These are phyloP conservation scores for Fraxinus excelsior DNA, from an alignment of 257 asterid genomes.

Conservation along the genomic window DNA sequence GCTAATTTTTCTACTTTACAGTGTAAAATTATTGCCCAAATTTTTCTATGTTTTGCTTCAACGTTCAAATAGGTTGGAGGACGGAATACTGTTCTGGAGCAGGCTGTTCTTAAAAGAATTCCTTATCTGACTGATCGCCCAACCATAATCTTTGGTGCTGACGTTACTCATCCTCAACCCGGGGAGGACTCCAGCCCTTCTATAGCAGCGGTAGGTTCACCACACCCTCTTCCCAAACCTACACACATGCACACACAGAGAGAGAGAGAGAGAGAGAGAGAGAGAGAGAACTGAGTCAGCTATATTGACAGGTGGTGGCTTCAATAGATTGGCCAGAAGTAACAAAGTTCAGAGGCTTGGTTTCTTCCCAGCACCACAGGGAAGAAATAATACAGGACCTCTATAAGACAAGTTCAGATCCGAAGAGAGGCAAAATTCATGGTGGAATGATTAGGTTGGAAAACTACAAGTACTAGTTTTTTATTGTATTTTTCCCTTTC, in stretches of 20 bases:
- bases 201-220: constrained; percentile 67
- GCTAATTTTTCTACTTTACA: neutral
- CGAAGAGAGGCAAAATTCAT: constrained; percentile 41
- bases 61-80: constrained; percentile 69
- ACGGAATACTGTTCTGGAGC: constrained; percentile 51
- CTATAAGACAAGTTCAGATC: constrained; percentile 27
- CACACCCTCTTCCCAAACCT: neutral
- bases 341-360: constrained; percentile 65
- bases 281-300: neutral
- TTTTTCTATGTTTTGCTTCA: neutral
- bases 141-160: constrained; percentile 86
- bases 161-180: constrained; percentile 89
- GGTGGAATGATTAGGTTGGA: constrained; percentile 76
- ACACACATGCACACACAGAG: neutral
- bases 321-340: constrained; percentile 94
- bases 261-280: neutral
- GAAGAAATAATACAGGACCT: constrained; percentile 74
- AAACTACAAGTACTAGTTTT: neutral
- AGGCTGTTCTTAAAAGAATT: constrained; percentile 31
- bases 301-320: constrained; percentile 69
- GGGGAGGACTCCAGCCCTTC: constrained; percentile 90
- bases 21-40: neutral
- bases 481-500: neutral
- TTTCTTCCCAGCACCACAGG: constrained; percentile 77
- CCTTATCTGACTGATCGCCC: constrained; percentile 52